Conservation (phyloP, 331 rosid genomes). For the Rhamnella rubrinervis region DNA sequence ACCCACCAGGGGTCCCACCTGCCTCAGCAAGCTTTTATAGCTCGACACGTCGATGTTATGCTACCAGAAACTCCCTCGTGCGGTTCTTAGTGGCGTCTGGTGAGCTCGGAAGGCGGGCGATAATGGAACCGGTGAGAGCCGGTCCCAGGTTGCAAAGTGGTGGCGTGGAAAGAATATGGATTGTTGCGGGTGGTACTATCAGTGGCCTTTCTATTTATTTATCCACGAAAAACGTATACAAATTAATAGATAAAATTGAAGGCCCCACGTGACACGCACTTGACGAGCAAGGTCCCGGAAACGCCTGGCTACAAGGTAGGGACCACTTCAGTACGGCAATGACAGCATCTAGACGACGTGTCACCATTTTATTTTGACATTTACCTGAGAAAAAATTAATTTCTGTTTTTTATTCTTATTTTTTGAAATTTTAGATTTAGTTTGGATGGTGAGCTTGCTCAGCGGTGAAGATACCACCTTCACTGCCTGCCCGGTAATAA, state of each 20-base stretch:
- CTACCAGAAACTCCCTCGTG: constrained; percentile 10
- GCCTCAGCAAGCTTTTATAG: background rate
- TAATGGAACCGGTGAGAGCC: constrained; percentile 19
- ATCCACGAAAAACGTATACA: background rate
- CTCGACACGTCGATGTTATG: constrained; percentile 38
- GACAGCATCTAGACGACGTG: constrained; percentile 52
- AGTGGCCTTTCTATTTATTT: constrained; percentile 9
- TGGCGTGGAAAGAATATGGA: background rate
- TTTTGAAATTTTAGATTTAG: no score
- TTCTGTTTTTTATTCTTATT: no score
- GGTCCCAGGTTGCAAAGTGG: constrained; percentile 33
- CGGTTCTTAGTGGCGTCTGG: background rate
- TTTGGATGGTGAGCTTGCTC: no score
- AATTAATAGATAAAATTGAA: constrained; percentile 15
- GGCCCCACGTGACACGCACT: constrained; percentile 74
- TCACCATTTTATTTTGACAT: constrained; percentile 5
- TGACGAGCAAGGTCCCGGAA: constrained; percentile 38
- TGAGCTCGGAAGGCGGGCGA: no score
- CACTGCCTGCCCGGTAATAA: background rate
- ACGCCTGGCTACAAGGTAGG: constrained; percentile 65
- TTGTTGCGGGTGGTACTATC: constrained; percentile 36
- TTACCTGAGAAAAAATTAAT: background rate
- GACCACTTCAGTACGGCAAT: constrained; percentile 33
- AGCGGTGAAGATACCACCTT: background rate
- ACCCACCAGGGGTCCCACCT: constrained; percentile 34